Conservation (phyloP, 805 yeast genomes). For the Suhomyces emberorum region DNA sequence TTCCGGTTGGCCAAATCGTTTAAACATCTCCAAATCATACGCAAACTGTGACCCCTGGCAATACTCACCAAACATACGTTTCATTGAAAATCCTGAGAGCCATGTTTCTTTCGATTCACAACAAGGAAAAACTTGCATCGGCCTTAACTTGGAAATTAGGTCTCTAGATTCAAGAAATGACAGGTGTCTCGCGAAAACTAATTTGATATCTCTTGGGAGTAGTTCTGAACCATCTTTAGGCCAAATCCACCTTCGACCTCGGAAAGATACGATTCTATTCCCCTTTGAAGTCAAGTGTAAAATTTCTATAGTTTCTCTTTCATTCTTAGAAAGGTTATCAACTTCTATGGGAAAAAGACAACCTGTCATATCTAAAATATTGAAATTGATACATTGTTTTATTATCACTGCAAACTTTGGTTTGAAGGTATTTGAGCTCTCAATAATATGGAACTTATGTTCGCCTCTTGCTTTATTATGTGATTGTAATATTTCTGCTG, state of each 20-base stretch:
- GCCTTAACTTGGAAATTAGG: conserved; percentile 34
- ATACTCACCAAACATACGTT: conserved; percentile 38
- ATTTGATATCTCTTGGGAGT: conserved; percentile 33
- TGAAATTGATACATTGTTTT: conserved; percentile 37
- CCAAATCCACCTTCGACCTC: conserved; percentile 27
- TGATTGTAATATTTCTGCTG: no score
- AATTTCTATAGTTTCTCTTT: conserved; percentile 10
- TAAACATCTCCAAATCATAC: conserved; percentile 14
- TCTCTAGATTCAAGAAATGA: conserved; percentile 39
- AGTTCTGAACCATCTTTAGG: conserved; percentile 23
- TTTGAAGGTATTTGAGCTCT: neutral
- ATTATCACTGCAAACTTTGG: conserved; percentile 20
- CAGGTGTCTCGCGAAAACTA: conserved; percentile 47
- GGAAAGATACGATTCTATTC: conserved; percentile 19
- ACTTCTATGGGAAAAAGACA: conserved; percentile 25
- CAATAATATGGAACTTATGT: conserved; percentile 1
- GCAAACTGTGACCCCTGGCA: conserved; percentile 16
- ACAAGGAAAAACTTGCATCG: conserved; percentile 44
- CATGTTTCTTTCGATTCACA: conserved; percentile 31
- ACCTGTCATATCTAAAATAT: conserved; percentile 31
- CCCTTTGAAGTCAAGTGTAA: conserved; percentile 18
- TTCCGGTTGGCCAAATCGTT: conserved; percentile 12
- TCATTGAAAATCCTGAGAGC: conserved; percentile 38
- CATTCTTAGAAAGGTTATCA: conserved; percentile 11
- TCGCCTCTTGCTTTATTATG: neutral